These are phyloP conservation scores for Carpinus fangiana DNA, from an alignment of 306 rosid species.

Conservation along the genomic window DNA sequence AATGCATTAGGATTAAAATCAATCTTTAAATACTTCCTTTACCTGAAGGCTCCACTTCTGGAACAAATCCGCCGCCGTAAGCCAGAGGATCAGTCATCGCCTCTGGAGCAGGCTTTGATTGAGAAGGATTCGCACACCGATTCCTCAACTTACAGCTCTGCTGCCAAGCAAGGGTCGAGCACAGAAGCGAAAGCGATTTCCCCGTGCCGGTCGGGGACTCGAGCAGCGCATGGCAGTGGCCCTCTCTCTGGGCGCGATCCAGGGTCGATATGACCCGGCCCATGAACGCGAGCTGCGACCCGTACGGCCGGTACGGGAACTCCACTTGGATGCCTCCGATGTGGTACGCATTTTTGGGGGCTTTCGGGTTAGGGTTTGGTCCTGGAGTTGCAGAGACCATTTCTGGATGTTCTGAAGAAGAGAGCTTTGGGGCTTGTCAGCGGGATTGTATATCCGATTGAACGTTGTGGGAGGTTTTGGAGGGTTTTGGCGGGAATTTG, in stretches of 20 bases:
- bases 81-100: conserved; percentile 62
- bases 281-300: conserved; percentile 86
- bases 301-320: conserved; percentile 90
- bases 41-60: conserved; percentile 55
- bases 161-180: conserved; percentile 94
- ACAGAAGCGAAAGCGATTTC: conserved; percentile 89
- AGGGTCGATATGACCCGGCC: conserved; percentile 87
- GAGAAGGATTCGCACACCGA: conserved; percentile 23
- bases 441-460: neutral
- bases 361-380: conserved; percentile 36
- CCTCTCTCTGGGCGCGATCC: conserved; percentile 73
- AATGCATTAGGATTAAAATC: neutral
- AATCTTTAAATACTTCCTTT: neutral
- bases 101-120: conserved; percentile 54
- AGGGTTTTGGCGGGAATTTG: conserved; percentile 35
- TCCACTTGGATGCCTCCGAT: conserved; percentile 83
- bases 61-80: conserved; percentile 84
- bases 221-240: conserved; percentile 88
- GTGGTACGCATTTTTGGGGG: conserved; percentile 62
- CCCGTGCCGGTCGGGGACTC: conserved; percentile 98
- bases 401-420: conserved; percentile 9
- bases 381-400: conserved; percentile 44
- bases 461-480: neutral
- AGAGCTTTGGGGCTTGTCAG: neutral
- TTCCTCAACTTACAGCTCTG: conserved; percentile 44